phyloP scores from a whole-genome alignment of 768 basidiomycete species.

The Termitomyces sp. region DNA sequence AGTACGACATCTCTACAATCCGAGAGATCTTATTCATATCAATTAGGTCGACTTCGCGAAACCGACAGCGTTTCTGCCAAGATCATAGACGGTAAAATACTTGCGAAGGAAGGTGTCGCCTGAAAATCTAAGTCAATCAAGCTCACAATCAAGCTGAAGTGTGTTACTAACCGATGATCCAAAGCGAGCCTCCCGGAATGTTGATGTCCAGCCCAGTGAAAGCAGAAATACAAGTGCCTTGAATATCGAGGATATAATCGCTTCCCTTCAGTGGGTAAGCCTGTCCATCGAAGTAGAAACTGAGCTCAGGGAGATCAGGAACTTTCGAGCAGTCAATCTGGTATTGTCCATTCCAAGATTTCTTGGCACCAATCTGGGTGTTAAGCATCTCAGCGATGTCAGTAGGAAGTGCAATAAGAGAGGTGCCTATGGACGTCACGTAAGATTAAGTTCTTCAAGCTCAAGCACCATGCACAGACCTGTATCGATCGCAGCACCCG shows the following conservation, averaged over 20 bases:
- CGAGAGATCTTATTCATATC: neutral
- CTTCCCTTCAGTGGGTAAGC: slow-evolving; percentile 71
- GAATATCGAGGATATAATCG: slow-evolving; percentile 88
- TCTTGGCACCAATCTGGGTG: slow-evolving; percentile 88
- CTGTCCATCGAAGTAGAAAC: slow-evolving; percentile 80
- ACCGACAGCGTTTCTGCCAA: slow-evolving; percentile 73
- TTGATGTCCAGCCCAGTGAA: slow-evolving; percentile 93
- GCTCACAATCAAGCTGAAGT: slow-evolving; percentile 10
- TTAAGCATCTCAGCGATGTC: slow-evolving; percentile 99
- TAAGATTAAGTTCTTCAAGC: neutral
- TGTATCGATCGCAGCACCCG: slow-evolving; percentile 90
- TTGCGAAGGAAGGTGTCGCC: slow-evolving; percentile 90
- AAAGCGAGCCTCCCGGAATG: slow-evolving; percentile 69
- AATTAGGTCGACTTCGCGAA: slow-evolving; percentile 51
- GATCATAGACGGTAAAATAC: slow-evolving; percentile 88
- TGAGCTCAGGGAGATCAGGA: slow-evolving; percentile 74
- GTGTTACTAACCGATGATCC: slow-evolving; percentile 72
- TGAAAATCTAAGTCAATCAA: slow-evolving; percentile 17
- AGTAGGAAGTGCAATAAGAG: slow-evolving; percentile 86
- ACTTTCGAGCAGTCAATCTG: slow-evolving; percentile 85
- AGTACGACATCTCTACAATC: neutral
- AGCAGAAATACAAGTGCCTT: slow-evolving; percentile 89
- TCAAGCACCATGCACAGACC: slow-evolving; percentile 34
- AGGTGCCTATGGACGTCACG: slow-evolving; percentile 78
- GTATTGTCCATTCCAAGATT: slow-evolving; percentile 96